phyloP scores from a whole-genome alignment of 1,284 basidiomycete species.

The Pseudozyma pruni region DNA sequence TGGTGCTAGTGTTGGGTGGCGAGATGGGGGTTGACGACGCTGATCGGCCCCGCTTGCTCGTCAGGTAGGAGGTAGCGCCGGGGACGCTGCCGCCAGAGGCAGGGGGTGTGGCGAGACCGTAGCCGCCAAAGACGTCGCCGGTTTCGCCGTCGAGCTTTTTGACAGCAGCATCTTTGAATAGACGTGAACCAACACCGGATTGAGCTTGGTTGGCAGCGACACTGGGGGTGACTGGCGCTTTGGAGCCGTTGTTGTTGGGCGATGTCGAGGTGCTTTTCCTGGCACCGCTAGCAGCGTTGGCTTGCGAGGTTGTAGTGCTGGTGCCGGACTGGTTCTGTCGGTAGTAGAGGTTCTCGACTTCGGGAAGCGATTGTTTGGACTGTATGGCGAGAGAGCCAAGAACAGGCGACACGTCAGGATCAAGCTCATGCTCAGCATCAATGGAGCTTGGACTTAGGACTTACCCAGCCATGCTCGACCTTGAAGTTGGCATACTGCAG shows the following conservation, averaged over 20 bases:
- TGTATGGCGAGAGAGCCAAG: conserved; percentile 19
- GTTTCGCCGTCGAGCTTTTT: conserved; percentile 44
- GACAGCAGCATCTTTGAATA: conserved; percentile 49
- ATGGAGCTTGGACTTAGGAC: conserved; percentile 10
- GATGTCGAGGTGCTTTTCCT: conserved; percentile 34
- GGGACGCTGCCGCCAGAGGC: conserved; percentile 40
- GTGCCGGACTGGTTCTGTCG: conserved; percentile 39
- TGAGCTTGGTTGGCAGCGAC: conserved; percentile 12
- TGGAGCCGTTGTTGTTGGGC: conserved; percentile 22
- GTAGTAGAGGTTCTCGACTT: conserved; percentile 66
- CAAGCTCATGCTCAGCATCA: no score
- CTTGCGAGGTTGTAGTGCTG: conserved; percentile 2
- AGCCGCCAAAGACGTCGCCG: conserved; percentile 50
- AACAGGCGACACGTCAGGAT: no score
- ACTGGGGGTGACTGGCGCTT: conserved; percentile 26
- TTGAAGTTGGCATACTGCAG: conserved; percentile 65
- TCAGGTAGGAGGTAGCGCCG: conserved; percentile 32
- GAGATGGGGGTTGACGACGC: conserved; percentile 41
- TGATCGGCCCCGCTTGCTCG: conserved; percentile 36
- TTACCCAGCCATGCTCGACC: conserved; percentile 65
- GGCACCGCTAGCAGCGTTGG: not conserved
- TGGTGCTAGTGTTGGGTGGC: conserved; percentile 32
- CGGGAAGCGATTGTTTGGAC: conserved; percentile 63
- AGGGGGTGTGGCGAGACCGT: conserved; percentile 47
- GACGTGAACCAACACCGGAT: conserved; percentile 22